Conservation (phyloP, 2,329 filamentous ascomycete species). For the Grosmannia huntii region DNA sequence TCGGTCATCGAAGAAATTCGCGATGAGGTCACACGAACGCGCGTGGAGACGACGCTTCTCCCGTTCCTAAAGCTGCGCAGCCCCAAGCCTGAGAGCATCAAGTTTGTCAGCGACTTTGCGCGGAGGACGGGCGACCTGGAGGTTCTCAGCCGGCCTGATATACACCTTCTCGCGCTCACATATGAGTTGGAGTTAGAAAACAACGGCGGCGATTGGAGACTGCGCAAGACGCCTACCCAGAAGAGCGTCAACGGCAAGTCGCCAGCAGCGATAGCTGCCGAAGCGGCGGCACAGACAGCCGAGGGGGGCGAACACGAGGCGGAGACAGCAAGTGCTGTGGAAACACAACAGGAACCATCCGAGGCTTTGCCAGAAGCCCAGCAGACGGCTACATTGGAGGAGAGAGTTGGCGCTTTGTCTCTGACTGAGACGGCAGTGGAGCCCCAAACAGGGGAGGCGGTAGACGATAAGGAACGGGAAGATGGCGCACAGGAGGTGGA, state of each 20-base stretch:
- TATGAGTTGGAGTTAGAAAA: constrained; percentile 92
- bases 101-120: constrained; percentile 72
- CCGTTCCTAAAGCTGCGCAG: constrained; percentile 72
- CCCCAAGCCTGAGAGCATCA: constrained; percentile 64
- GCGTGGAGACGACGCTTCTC: constrained; percentile 71
- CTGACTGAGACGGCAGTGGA: not conserved
- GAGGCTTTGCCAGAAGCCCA: not conserved
- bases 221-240: constrained; percentile 68
- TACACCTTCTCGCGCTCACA: constrained; percentile 77
- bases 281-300: not conserved
- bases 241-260: constrained; percentile 62
- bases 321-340: not conserved
- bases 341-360: not conserved
- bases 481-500: constrained; percentile 3
- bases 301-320: not conserved
- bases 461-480: not conserved
- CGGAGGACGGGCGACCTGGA: constrained; percentile 78
- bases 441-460: not conserved
- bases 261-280: constrained; percentile 21
- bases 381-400: constrained; percentile 6
- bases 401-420: constrained; percentile 13
- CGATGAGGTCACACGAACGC: constrained; percentile 65
- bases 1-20: constrained; percentile 80
- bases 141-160: constrained; percentile 78
- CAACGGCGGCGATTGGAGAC: constrained; percentile 78